Conservation (phyloP, 73 alveolate genomes). For the Tetrahymena borealis region DNA sequence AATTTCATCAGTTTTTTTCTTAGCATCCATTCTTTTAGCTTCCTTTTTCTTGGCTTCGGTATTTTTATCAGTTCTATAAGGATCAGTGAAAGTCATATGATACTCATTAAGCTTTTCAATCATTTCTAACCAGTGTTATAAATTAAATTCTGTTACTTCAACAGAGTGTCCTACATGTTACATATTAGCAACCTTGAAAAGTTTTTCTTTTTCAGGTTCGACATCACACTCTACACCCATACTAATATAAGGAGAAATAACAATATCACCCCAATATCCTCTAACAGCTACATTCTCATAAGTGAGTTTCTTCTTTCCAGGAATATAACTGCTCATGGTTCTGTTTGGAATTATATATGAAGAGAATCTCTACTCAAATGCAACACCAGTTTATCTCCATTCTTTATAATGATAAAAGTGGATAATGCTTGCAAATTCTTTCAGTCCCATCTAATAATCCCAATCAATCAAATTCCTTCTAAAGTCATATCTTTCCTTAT, state of each 20-base stretch:
- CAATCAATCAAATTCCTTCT: slow-evolving; percentile 88
- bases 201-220: slow-evolving; percentile 73
- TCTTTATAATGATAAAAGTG: slow-evolving; percentile 75
- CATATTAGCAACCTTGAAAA: slow-evolving; percentile 79
- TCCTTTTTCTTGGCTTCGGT: slow-evolving; percentile 60
- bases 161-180: slow-evolving; percentile 67
- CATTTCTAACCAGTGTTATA: slow-evolving; percentile 66
- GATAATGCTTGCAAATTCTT: slow-evolving; percentile 72
- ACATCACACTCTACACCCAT: slow-evolving; percentile 82
- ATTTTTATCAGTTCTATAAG: slow-evolving; percentile 43
- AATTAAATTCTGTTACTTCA: slow-evolving; percentile 68
- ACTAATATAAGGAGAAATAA: slow-evolving; percentile 86
- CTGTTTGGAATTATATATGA: slow-evolving; percentile 87
- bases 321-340: slow-evolving; percentile 87
- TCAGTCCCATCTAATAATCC: slow-evolving; percentile 82
- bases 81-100: slow-evolving; percentile 28
- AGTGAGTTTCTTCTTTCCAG: slow-evolving; percentile 87
- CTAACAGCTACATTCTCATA: slow-evolving; percentile 90
- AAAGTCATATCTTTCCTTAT: slow-evolving; percentile 85
- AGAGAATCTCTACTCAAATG: slow-evolving; percentile 93
- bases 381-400: slow-evolving; percentile 96
- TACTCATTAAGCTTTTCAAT: slow-evolving; percentile 73
- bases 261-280: slow-evolving; percentile 99
- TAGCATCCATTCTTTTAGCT: slow-evolving; percentile 60
- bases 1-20: slow-evolving; percentile 43